Conservation (phyloP, 306 rosid genomes). For the Vigna unguiculata region DNA sequence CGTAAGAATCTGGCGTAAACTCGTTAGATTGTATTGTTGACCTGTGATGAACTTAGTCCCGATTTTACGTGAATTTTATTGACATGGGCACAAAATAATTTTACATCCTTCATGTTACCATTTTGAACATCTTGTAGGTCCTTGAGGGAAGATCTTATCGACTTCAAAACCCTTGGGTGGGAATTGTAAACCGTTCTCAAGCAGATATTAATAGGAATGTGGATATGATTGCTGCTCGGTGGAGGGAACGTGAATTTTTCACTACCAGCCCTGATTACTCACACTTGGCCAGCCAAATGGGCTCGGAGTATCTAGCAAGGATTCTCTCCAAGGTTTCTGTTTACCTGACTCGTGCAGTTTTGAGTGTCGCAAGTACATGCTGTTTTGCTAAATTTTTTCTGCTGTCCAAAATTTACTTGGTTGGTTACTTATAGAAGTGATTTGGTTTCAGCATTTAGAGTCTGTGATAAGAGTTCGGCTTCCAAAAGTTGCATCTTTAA, state of each 20-base stretch:
- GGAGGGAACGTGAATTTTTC: slow-evolving; percentile 89
- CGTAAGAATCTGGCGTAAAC: slow-evolving; percentile 57
- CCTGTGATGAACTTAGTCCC: slow-evolving; percentile 1
- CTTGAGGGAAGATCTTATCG: slow-evolving; percentile 93
- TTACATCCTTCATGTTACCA: background rate
- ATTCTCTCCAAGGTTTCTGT: slow-evolving; percentile 85
- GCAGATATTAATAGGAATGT: slow-evolving; percentile 85
- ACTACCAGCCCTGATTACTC: slow-evolving; percentile 84
- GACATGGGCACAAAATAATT: background rate
- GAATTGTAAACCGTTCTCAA: slow-evolving; percentile 96
- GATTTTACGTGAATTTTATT: slow-evolving; percentile 15
- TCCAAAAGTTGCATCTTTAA: slow-evolving; percentile 80
- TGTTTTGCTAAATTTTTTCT: slow-evolving; percentile 27
- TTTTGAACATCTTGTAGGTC: slow-evolving; percentile 60
- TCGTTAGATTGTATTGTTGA: slow-evolving; percentile 38
- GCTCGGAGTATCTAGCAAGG: slow-evolving; percentile 96
- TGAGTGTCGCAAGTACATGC: slow-evolving; percentile 27
- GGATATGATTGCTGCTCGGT: slow-evolving; percentile 86
- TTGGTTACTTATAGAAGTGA: slow-evolving; percentile 31
- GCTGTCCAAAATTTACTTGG: background rate
- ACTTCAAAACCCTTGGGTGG: slow-evolving; percentile 96
- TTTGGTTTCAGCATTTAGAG: slow-evolving; percentile 84
- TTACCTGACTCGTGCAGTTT: slow-evolving; percentile 12
- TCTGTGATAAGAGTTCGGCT: slow-evolving; percentile 79
- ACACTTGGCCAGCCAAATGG: slow-evolving; percentile 88